phyloP scores from a whole-genome alignment of 441 rosid genomes.

The Gossypium gossypioides region DNA sequence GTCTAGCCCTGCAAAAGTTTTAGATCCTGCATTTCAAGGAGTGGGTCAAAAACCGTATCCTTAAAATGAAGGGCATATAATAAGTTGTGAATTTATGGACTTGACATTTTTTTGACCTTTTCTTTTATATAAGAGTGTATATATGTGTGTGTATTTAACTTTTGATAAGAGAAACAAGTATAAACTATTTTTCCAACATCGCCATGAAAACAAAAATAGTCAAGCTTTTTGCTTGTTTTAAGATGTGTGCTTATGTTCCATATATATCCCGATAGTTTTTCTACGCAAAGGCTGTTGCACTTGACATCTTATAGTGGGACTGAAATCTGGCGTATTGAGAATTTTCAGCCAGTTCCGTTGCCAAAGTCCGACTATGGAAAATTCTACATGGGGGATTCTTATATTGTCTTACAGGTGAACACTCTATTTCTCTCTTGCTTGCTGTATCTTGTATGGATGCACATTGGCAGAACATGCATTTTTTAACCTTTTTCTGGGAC shows the following conservation, averaged over 20 bases:
- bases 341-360: constrained; percentile 75
- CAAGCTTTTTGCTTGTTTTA: neutral
- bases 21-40: constrained; percentile 96
- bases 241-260: constrained; percentile 6
- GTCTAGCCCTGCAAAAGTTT: constrained; percentile 67
- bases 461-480: neutral
- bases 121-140: neutral
- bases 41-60: constrained; percentile 93
- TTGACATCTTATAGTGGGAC: constrained; percentile 69
- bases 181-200: neutral
- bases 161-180: neutral
- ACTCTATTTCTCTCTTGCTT: neutral
- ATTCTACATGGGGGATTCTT: constrained; percentile 85
- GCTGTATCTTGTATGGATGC: neutral
- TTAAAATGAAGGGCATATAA: constrained; percentile 14
- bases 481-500: neutral
- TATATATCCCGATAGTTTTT: constrained; percentile 9
- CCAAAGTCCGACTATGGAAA: constrained; percentile 88
- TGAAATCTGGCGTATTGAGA: constrained; percentile 97
- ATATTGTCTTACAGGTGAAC: constrained; percentile 80
- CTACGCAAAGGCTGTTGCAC: constrained; percentile 28
- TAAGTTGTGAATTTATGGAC: neutral
- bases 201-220: neutral
- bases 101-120: constrained; percentile 1
- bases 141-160: neutral